Base-by-base conservation (phyloP, 2,329 filamentous ascomycete genomes). In the Byssothecium circinans region DNA sequence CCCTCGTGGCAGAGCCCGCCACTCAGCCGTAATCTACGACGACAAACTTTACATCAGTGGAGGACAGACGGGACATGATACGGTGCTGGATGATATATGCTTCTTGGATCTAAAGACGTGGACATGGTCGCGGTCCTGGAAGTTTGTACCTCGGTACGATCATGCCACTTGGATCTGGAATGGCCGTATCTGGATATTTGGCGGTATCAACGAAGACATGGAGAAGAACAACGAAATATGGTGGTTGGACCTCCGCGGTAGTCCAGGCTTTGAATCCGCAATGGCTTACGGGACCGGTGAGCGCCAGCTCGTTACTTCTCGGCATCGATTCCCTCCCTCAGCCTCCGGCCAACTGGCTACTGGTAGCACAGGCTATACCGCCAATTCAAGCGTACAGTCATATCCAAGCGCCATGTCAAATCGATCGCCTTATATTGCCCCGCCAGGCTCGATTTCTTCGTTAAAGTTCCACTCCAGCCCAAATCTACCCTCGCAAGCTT, bases 51-150 rank as follows among this genome's bases (percentile, higher is more conserved):
- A 96, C 67, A 87, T 99, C 51, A 86, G 95, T 49, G 94, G 94
- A 47, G 94, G 94, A n/a, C 89, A 97, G 60, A 95, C 91, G 4
- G 92, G 91, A 2, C 88, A 92, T 57, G 91, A 94, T 57, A 96
- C 90, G 65, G 91, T 97, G 19, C 78, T 97, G 40, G 92, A 97
- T 68, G 94, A 99, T 66, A 90, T 99, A 41, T 96, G 91, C 75
- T 99, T 95, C 65, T 81, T 99, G 40, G 94, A 99, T 67, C 78
- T 99, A 38, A 96, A 95, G 76, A 97, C 94, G 2, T 96, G 90
- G 79, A 96, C 91, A 0, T 99, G 94, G 94, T 97, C 92, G 46
- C 85, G 90, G 47, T 86, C 90, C 33, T 99, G 94, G 94, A 88
- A 87, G 52, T 99, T 99, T 67, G 91, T 96, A 20, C 86, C 89